Evolutionary conservation across 345 rosid genomes (phyloP).

Genomic region (Hibiscus syriacus): DNA sequence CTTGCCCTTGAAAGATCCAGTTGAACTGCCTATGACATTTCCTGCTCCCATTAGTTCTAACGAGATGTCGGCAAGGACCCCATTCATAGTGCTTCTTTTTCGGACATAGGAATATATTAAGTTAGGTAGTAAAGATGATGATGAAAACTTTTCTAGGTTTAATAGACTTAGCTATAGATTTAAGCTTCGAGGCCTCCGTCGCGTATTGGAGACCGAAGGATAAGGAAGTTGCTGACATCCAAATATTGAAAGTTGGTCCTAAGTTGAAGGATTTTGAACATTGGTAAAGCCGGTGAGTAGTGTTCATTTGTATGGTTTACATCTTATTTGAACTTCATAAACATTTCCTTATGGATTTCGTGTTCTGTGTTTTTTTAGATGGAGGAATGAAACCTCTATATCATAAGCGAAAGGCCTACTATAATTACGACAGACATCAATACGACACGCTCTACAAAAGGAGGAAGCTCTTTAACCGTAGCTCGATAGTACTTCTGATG

Average conservation of each 20-base stretch:
- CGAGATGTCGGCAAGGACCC: conserved; percentile 27
- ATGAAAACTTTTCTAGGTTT: conserved; percentile 53
- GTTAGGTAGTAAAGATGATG: conserved; percentile 69
- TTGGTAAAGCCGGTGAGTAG: conserved; percentile 53
- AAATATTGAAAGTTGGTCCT: conserved; percentile 62
- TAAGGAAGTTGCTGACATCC: conserved; percentile 52
- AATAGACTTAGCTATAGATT: conserved; percentile 39
- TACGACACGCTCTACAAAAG: conserved; percentile 46
- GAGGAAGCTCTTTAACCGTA: conserved; percentile 51
- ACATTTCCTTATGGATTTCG: conserved; percentile 13
- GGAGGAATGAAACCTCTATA: conserved; percentile 41
- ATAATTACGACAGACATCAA: conserved; percentile 37
- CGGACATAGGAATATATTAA: conserved; percentile 40
- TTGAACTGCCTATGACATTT: conserved; percentile 22
- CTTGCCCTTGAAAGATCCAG: conserved; percentile 28
- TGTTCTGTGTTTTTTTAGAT: conserved; percentile 30
- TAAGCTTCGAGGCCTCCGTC: conserved; percentile 56
- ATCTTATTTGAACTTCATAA: background rate
- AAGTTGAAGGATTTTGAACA: conserved; percentile 48
- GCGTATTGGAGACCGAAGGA: conserved; percentile 44
- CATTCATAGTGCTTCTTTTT: conserved; percentile 32
- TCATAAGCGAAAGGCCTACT: conserved; percentile 48
- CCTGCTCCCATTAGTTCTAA: conserved; percentile 27
- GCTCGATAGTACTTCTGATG: conserved; percentile 56
- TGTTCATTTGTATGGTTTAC: background rate